Conservation (phyloP, 169 alveolate genomes). For the Plasmodium vinckei region DNA sequence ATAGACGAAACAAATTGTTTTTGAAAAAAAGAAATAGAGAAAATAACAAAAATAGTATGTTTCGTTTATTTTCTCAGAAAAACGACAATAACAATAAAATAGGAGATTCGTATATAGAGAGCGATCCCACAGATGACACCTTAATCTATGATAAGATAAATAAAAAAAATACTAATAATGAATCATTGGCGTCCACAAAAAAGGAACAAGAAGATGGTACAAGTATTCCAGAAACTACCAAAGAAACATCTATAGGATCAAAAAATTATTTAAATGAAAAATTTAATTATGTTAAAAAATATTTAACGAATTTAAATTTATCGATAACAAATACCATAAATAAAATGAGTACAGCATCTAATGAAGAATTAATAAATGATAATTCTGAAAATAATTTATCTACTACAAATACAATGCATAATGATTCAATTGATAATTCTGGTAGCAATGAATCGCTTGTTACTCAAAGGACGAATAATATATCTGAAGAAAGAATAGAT, state of each 20-base stretch:
- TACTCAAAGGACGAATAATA: not conserved
- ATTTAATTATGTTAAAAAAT: constrained; percentile 33
- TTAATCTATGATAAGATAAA: too few relatives aligned
- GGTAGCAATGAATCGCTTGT: not conserved
- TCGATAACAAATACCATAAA: constrained; percentile 9
- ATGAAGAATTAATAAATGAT: not conserved
- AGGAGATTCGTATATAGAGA: too few relatives aligned
- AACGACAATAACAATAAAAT: constrained; percentile 9
- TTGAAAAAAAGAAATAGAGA: constrained; percentile 11
- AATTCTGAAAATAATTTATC: constrained; percentile 2
- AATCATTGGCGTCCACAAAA: too few relatives aligned
- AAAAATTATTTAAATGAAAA: constrained; percentile 36
- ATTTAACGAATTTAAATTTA: constrained; percentile 29
- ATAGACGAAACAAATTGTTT: constrained; percentile 19
- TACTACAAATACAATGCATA: not conserved
- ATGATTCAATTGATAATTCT: constrained; percentile 10
- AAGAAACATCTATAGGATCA: constrained; percentile 2
- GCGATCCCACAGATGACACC: too few relatives aligned
- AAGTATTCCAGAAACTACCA: not conserved
- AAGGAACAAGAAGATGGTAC: not conserved
- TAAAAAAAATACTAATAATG: too few relatives aligned
- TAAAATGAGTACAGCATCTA: not conserved
- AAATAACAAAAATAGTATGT: constrained; percentile 11
- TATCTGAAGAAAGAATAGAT: too few relatives aligned
- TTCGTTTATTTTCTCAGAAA: constrained; percentile 55